Base-by-base conservation (phyloP, 2,329 filamentous ascomycete genomes). In the Colletotrichum cordylinicola region DNA sequence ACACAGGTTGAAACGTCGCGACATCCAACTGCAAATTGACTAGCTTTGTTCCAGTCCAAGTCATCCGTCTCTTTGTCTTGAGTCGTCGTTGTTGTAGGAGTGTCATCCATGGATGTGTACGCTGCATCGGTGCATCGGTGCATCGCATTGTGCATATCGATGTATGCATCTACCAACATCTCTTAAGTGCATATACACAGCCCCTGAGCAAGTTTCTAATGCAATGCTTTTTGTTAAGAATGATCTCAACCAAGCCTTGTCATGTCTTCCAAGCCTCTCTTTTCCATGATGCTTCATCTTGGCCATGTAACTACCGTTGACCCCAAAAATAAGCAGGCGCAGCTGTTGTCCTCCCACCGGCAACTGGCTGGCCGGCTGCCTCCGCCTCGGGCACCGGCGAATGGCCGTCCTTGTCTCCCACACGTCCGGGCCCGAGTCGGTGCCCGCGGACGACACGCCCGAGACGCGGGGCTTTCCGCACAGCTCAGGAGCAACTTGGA, bases 1-100 rank as follows among this genome's bases (percentile, higher is more conserved):
- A 61, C 58, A 33, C 29, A 15, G 21, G 10, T 37, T 61, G 31
- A 61, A 37, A 61, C 31, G 58, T 61, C 31, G 58, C 58, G 58
- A 21, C 58, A 33, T 21, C n/a, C n/a, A 61, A 21, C 31, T 61
- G 31, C 31, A 61, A 61, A 21, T 37, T 27, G 31, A 37, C 58
- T 37, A 64, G 24, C 61, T n/a, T 35, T 64, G 35, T 43, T 43
- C 33, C 33, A 43, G 35, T 35, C 37, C 35, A 35, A 18, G 61
- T 64, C 61, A 16, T 24, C 31, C 5, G 0, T 58, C 31, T 61
- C 18, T 33, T 6, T 24, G 31, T 15, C 58, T 61, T 15, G 24
- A 27, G 24, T 27, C 24, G 4, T 27, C 24, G 29, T 31, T 31
- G 2, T 31, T 31, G 29, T 31, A 9, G 8, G 29, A 31, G 29